A percentile compares a stretch with the other conserved stretches of the same genome.
Conservation (phyloP, 83 land plant genomes). For the Larix sibirica region DNA sequence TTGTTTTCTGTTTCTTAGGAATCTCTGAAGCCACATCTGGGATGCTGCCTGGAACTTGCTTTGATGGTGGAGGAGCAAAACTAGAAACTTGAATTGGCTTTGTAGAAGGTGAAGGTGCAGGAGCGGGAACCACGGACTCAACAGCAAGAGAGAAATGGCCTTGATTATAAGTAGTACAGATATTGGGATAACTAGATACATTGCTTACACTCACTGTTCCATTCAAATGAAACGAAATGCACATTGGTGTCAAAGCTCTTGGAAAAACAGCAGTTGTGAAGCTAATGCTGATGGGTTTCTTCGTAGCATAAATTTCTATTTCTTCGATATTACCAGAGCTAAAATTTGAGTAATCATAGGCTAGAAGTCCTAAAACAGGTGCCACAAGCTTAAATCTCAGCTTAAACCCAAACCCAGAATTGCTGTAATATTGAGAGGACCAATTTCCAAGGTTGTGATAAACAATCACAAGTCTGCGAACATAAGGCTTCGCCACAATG, state of each 20-base stretch:
- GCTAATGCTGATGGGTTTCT: conserved; percentile 29
- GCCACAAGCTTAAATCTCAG: conserved; percentile 16
- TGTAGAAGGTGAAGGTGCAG: conserved; percentile 19
- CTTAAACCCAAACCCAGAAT: conserved; percentile 25
- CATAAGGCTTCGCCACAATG: conserved; percentile 20
- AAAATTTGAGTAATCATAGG: conserved; percentile 37
- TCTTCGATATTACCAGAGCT: conserved; percentile 13
- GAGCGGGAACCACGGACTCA: conserved; percentile 13
- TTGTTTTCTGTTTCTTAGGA: conserved; percentile 18
- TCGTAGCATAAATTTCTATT: conserved; percentile 22
- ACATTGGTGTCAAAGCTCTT: conserved; percentile 12
- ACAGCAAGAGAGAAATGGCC: conserved; percentile 51
- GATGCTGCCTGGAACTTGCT: conserved; percentile 1
- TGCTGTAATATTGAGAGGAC: conserved; percentile 26
- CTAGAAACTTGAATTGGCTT: background rate
- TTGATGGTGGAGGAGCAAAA: background rate
- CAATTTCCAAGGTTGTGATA: conserved; percentile 44
- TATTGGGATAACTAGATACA: conserved; percentile 13
- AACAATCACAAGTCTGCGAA: conserved; percentile 34
- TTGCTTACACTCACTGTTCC: conserved; percentile 25
- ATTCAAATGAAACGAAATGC: conserved; percentile 31
- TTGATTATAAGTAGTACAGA: conserved; percentile 26
- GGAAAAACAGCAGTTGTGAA: conserved; percentile 11
- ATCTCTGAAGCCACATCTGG: background rate
- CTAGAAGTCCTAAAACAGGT: conserved; percentile 45